Evolutionary conservation across 345 rosid genomes (phyloP), one percentile per base, ranked within the genome.

Genomic region (Mangifera indica): DNA sequence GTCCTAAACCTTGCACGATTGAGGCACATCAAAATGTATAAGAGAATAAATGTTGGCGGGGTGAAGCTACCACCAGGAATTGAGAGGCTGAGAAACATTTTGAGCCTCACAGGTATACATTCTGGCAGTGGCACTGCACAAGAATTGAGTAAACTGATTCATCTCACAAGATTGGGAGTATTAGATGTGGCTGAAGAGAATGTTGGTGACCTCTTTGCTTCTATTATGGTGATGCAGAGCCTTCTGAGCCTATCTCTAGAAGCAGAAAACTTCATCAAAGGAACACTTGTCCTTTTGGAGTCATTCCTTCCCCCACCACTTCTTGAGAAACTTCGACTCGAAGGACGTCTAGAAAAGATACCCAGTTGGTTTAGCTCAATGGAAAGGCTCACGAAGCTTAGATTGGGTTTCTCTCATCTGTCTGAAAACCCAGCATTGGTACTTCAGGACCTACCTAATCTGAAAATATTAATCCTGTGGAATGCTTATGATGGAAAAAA

Each of bases 21-120:
- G 53, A 79, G 72, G 79, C 83, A 84, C 63, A 72, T 81, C 32
- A 81, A 75, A 74, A 77, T 70, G 83, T 60, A 20, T 60, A 75
- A 74, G 78, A 79, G 72, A 72, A 51, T 53, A 11, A 37, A 18
- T 53, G 49, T 57, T 48, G 58, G 66, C 3, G 80, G 81, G 7
- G 63, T 79, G 73, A 72, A 72, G 76, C 67, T 75, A 53, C 77
- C 83, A 40, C 60, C 58, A 53, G 82, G 75, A 57, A 77, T 79
- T 70, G 73, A 69, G 24, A 75, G 70, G 59, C 29, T 81, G n/a
- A 74, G 64, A 42, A 77, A 72, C 55, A 75, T 74, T 32, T 59
- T 79, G 76, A 79, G 83, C 61, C 78, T 81, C 67, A 77, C 81
- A 3, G 84, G 87, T 13, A 42, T 75, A 24, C 71, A 77, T 67